Base-by-base conservation (phyloP, 2,329 filamentous ascomycete genomes). In the Paecilomyces sp. region DNA sequence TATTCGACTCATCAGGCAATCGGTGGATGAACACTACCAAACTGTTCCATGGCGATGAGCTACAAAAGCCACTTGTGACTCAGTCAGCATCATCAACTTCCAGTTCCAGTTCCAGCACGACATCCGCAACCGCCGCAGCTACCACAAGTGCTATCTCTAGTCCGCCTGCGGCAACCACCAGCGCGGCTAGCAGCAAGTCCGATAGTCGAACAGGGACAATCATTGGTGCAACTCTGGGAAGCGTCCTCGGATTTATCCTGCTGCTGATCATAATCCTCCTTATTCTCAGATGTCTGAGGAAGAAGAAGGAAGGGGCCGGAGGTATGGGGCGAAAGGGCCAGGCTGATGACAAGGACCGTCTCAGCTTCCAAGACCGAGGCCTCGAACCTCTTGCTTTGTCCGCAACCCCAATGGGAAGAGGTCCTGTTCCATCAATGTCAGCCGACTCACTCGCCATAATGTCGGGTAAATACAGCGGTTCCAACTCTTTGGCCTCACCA, bases 161-260 rank as follows among this genome's bases (percentile, higher is more conserved):
- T 47, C 60, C 66, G 12, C 57, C 70, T n/a, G 62, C 71, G 28
- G 69, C 71, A 47, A 18, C n/a, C 15, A 18, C 41, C 15, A 47
- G 41, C 25, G 73, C 75, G 47, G 71, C 70, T 30, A 71, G 70
- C 50, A 64, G 67, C 12, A 30, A 28, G 3, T 53, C 51, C 28
- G 13, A 13, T 3, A 53, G 28, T 62, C 71, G 25, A 71, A 68
- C 68, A 25, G 75, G 81, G 65, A 85, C 85, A 7, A 88, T 96
- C 30, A 81, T 97, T 1, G 92, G 90, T 34, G 90, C 90, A 56
- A 90, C 90, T 0, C 81, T 97, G 0, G 92, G 92, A 12, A 86
- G 88, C n/a, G 86, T 96, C 24, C 83, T 90, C 57, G 91, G 89
- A 18, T 78, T 91, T 57, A 86, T 88, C 22, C 76, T 86, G 0